Evolutionary conservation across 2,329 filamentous ascomycete genomes (phyloP), one percentile per base, ranked within the genome.

Genomic region (Pestalotiopsis sp.): DNA sequence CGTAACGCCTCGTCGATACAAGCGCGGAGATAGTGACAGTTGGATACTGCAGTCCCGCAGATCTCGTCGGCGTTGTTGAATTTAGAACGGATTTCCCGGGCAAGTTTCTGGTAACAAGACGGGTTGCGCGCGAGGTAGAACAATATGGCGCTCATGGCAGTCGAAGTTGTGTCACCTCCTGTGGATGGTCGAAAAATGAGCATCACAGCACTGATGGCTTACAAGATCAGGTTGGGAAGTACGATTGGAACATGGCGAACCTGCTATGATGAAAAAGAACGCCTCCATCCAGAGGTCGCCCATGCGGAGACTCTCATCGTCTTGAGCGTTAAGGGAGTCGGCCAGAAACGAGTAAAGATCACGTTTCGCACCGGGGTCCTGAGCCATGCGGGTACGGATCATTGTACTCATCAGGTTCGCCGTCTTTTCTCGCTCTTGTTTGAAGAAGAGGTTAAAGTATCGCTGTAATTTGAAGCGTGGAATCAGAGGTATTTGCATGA

Each of bases 1-100:
- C 85, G 80, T 68, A 86, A 76, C 0, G 81, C 76, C 71, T 87
- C 84, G 58, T 86, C 80, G 52, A 87, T 79, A 67, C 80, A 81
- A 4, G 84, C 85, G 5, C 79, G 77, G 1, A 87, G 76, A 70
- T 85, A 86, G 0, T 65, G 68, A 71, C 79, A 83, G 12, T 68
- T 71, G 36, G 76, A 72, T 4, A 86, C 72, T 7, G 74, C 69
- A 2, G 74, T 49, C 4, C 79, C 79, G 38, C 70, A 65, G 36
- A 81, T 81, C 1, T 77, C 72, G 2, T 70, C 72, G 23, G 69
- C 67, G 9, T 76, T 75, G 0, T 71, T 72, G 68, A 85, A 85
- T 0, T 72, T 72, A 11, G 63, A 69, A 17, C 76, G 75, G 52
- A 82, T 74, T 67, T 82, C 79, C 4, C 71, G 20, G 0, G 74